Evolutionary conservation across 2,329 filamentous ascomycete species (phyloP), one percentile per base, ranked within the genome.

Genomic region (Colletotrichum sp.): DNA sequence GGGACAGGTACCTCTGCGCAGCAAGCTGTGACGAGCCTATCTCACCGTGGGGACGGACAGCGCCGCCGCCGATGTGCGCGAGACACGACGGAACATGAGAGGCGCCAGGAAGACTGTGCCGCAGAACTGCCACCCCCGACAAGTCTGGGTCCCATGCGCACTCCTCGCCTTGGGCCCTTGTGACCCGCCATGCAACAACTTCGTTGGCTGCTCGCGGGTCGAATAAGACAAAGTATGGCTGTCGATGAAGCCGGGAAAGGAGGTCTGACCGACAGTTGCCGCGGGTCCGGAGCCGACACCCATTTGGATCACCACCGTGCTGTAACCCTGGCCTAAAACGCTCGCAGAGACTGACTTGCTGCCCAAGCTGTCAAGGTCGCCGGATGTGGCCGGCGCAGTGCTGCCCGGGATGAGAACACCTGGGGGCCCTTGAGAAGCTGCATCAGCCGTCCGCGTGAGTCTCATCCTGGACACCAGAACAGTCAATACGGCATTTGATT

Each of bases 261-360:
- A n/a, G 39, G 39, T n/a, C 9, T n/a, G 1, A 2, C 18, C 39
- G 18, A 2, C 3, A n/a, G 18, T 3, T 12, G 1, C 9, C 36
- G 36, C 4, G 8, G 36, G 0, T 39, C 15, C 0, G 36, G 15
- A 39, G 15, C 16, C 8, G 39, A 8, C 8, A 3, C 2, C 39
- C 5, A n/a, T 8, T n/a, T 6, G 8, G 2, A n/a, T 44, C 0
- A 2, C 8, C n/a, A 1, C 39, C 39, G 8, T 44, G 16, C 39
- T 44, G 39, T 44, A 9, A 0, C 10, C 5, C 18, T n/a, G 16
- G 39, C 0, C 18, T 0, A 1, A 2, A 12, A n/a, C 0, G 18
- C 18, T n/a, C 39, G 39, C 39, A n/a, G 39, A n/a, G 18, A 48
- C 39, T n/a, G 8, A n/a, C 18, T 44, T 44, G 18, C 18, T 44